Percentiles rank a stretch among this genome's conserved stretches.
phyloP scores from a whole-genome alignment of 345 rosid species.

The Syzygium aromaticum region DNA sequence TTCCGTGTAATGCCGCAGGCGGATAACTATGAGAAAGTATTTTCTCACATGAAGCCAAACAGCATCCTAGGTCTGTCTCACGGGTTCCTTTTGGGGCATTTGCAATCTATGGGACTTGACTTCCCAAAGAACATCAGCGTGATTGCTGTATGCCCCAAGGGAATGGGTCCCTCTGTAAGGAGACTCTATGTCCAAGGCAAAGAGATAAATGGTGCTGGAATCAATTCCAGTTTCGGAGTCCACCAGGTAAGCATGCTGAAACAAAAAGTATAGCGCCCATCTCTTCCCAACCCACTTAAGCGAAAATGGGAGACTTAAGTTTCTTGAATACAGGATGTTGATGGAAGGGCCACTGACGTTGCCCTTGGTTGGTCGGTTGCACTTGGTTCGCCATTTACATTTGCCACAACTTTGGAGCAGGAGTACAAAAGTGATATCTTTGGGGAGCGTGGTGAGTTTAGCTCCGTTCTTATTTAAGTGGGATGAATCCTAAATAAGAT shows the following conservation, averaged over 20 bases:
- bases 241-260: constrained; percentile 49
- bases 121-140: constrained; percentile 81
- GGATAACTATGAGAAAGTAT: constrained; percentile 69
- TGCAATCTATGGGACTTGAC: constrained; percentile 64
- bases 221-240: constrained; percentile 80
- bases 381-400: constrained; percentile 87
- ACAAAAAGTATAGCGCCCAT: neutral
- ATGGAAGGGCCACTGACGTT: constrained; percentile 81
- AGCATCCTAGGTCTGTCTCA: constrained; percentile 95
- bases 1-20: constrained; percentile 32
- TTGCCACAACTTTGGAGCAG: constrained; percentile 83
- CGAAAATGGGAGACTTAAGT: neutral
- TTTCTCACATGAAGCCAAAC: constrained; percentile 89
- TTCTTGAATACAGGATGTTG: constrained; percentile 55
- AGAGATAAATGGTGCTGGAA: constrained; percentile 92
- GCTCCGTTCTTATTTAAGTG: neutral
- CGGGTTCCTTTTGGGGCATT: constrained; percentile 85
- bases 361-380: constrained; percentile 94
- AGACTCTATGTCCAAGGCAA: constrained; percentile 88
- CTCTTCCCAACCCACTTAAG: neutral
- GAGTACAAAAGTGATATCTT: constrained; percentile 96
- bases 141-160: constrained; percentile 80
- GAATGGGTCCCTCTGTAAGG: constrained; percentile 89
- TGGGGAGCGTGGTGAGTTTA: constrained; percentile 74
- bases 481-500: neutral